Evolutionary conservation across 768 basidiomycete species (phyloP).

Genomic region (Termitomyces sp.): DNA sequence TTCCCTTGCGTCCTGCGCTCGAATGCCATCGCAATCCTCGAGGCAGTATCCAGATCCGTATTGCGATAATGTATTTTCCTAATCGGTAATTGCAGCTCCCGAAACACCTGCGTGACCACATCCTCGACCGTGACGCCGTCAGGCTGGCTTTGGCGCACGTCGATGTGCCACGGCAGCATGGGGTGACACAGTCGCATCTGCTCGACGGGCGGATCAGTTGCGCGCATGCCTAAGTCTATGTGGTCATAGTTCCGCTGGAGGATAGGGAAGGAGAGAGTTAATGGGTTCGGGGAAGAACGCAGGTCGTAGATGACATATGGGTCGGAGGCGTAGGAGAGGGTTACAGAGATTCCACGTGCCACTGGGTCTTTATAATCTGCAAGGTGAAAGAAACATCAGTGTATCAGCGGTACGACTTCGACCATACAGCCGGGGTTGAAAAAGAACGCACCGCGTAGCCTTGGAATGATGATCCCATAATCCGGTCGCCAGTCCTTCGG

Average conservation of each 20-base stretch:
- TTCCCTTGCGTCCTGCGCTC: conserved; percentile 34
- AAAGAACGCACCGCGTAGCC: not conserved
- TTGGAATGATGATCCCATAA: not conserved
- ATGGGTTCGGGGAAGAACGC: not conserved
- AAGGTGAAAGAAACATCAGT: not conserved
- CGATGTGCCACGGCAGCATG: conserved; percentile 64
- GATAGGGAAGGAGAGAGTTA: not conserved
- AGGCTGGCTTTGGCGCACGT: conserved; percentile 39
- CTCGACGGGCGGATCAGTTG: conserved; percentile 43
- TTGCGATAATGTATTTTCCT: conserved; percentile 53
- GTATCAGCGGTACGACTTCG: not conserved
- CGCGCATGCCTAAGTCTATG: conserved; percentile 51
- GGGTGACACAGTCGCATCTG: conserved; percentile 54
- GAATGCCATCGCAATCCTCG: conserved; percentile 40
- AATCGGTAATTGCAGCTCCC: conserved; percentile 40
- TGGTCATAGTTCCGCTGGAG: conserved; percentile 19
- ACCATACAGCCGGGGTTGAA: not conserved
- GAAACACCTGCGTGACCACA: conserved; percentile 42
- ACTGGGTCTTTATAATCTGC: not conserved
- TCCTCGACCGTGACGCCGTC: conserved; percentile 58
- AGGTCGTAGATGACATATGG: not conserved
- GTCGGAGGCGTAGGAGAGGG: not conserved
- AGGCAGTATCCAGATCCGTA: conserved; percentile 37
- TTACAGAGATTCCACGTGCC: not conserved
- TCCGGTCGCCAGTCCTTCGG: not conserved